Conservation (phyloP, 225 moss, liverwort and hornwort species). For the Lunularia cruciata region DNA sequence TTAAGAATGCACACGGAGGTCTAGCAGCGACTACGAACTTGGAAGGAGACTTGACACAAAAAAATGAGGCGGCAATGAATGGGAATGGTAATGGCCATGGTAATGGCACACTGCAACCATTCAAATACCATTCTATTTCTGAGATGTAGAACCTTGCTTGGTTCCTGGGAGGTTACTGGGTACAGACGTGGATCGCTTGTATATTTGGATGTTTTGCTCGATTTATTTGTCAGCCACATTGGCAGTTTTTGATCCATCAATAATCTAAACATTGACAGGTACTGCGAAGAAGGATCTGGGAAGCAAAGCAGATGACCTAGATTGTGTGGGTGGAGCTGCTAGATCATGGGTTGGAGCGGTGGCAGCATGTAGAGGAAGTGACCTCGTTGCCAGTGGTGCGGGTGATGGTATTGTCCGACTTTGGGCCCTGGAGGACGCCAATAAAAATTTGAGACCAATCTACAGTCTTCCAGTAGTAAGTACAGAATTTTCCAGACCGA, state of each 20-base stretch:
- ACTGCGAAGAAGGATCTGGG: not conserved
- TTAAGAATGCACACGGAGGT: slow-evolving; percentile 67
- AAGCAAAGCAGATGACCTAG: not conserved
- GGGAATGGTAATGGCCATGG: slow-evolving; percentile 69
- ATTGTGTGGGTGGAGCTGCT: slow-evolving; percentile 46
- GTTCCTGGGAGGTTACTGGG: too few relatives aligned
- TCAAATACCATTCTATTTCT: too few relatives aligned
- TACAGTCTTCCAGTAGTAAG: slow-evolving; percentile 81
- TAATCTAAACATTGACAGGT: not conserved
- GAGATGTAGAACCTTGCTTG: not conserved
- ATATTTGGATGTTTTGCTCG: too few relatives aligned
- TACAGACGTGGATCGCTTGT: too few relatives aligned
- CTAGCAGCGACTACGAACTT: slow-evolving; percentile 20
- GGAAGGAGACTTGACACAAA: slow-evolving; percentile 37
- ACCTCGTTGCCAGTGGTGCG: slow-evolving; percentile 93
- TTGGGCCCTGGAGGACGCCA: slow-evolving; percentile 83
- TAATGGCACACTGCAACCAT: too few relatives aligned
- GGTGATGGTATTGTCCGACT: slow-evolving; percentile 89
- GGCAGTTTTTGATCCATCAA: not conserved
- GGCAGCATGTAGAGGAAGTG: slow-evolving; percentile 81
- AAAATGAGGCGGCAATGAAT: slow-evolving; percentile 35
- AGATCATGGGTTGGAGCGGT: slow-evolving; percentile 94
- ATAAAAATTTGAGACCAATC: slow-evolving; percentile 60
- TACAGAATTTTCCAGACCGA: not conserved
- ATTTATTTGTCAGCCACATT: too few relatives aligned